Conservation (phyloP, 192 early-diverging fungal genomes). For the Backusella tuberculispora region DNA sequence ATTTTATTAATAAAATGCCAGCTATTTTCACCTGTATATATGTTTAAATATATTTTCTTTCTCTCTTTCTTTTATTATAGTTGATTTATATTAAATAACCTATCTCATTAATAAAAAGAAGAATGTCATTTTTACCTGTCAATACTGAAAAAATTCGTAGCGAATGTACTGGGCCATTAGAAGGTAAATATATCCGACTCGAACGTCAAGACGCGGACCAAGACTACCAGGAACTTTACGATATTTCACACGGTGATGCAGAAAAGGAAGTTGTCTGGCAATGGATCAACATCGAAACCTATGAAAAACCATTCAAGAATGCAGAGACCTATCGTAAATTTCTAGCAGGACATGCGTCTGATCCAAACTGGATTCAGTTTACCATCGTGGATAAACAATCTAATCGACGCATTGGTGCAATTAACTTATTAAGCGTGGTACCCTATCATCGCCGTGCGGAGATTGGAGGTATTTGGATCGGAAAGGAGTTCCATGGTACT, state of each 20-base stretch:
- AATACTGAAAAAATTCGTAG: not conserved
- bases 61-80: not conserved
- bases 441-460: conserved; percentile 21
- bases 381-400: not conserved
- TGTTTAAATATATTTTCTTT: not conserved
- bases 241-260: not conserved
- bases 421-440: not conserved
- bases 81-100: not conserved
- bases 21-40: too few species aligned
- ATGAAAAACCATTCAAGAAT: not conserved
- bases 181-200: conserved; percentile 4
- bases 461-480: conserved; percentile 29
- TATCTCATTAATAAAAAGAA: not conserved
- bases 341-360: not conserved
- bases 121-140: not conserved
- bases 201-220: not conserved
- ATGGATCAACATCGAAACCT: not conserved
- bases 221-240: not conserved
- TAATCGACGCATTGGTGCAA: conserved; percentile 1
- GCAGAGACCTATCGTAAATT: not conserved
- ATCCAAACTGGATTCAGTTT: conserved; percentile 5
- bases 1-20: too few species aligned
- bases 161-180: not conserved
- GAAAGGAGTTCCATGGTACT: conserved; percentile 14
- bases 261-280: not conserved